A percentile compares a stretch with the other conserved stretches of the same genome.
These are phyloP conservation scores for Fonsecaea nubica DNA, from an alignment of 2,329 filamentous ascomycete species.

Conservation along the genomic window DNA sequence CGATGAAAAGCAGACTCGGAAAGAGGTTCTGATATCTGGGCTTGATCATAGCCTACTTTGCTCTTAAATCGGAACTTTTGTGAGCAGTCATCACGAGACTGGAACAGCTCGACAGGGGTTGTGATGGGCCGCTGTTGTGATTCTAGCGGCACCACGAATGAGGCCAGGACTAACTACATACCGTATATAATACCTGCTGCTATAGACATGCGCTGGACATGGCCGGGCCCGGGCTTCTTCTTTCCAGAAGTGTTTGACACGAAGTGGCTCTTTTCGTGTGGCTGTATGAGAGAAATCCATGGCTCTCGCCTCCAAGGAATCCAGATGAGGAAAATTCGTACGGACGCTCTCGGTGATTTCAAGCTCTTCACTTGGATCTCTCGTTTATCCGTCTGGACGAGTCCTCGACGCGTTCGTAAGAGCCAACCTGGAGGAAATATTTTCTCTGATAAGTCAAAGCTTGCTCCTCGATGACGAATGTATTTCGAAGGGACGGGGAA, in stretches of 20 bases:
- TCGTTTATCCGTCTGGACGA: too few relatives aligned
- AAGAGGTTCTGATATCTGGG: not conserved
- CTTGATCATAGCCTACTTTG: not conserved
- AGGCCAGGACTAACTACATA: not conserved
- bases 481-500: conserved; percentile 16
- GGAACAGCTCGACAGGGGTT: not conserved
- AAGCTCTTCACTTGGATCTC: too few relatives aligned
- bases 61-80: not conserved
- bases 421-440: too few relatives aligned
- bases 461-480: conserved; percentile 20
- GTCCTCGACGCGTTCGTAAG: too few relatives aligned
- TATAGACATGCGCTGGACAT: not conserved
- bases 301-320: not conserved
- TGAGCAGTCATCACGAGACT: not conserved
- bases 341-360: too few relatives aligned
- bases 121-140: not conserved
- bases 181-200: not conserved
- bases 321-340: too few relatives aligned
- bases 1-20: too few relatives aligned
- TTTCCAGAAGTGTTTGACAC: not conserved
- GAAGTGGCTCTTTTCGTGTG: not conserved
- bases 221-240: not conserved
- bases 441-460: not conserved
- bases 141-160: not conserved
- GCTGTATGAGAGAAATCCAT: not conserved